Evolutionary conservation across 768 basidiomycete genomes (phyloP).

Genomic region (Udeniomyces megalosporus): DNA sequence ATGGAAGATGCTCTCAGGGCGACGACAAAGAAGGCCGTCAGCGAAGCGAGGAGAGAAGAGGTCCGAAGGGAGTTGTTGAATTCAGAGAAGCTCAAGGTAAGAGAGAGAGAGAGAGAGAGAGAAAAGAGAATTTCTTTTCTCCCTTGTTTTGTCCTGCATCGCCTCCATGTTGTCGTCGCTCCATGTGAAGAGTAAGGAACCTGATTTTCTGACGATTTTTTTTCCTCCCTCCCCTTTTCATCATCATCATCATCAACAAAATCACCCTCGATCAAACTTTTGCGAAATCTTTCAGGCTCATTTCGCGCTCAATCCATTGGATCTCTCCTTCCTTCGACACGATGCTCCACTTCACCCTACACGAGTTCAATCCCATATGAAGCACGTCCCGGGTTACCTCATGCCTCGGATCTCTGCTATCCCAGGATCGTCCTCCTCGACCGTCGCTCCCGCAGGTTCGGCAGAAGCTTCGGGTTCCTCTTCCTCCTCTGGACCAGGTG

Average conservation of each 20-base stretch:
- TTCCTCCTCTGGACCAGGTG: neutral
- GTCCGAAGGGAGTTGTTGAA: conserved; percentile 83
- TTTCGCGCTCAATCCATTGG: conserved; percentile 90
- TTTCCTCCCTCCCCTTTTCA: neutral
- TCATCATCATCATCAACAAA: too few relatives aligned
- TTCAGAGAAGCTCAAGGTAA: conserved; percentile 87
- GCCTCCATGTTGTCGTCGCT: neutral
- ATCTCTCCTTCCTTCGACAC: conserved; percentile 79
- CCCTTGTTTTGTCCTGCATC: neutral
- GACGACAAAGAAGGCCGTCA: conserved; percentile 69
- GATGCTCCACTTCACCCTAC: conserved; percentile 87
- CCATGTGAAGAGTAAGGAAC: too few relatives aligned
- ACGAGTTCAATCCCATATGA: conserved; percentile 82
- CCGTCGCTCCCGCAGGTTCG: neutral
- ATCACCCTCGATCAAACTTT: neutral
- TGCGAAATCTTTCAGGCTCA: conserved; percentile 68
- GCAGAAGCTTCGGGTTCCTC: neutral
- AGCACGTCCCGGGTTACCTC: conserved; percentile 84
- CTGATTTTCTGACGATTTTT: neutral
- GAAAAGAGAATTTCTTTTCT: neutral
- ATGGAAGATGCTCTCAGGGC: conserved; percentile 90
- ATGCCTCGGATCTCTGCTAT: conserved; percentile 64
- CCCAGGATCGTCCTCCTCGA: conserved; percentile 15
- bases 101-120: too few relatives aligned
- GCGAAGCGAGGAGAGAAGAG: conserved; percentile 86